A percentile compares a stretch with the other conserved stretches of the same genome.
These are phyloP conservation scores for Kregervanrija pseudodelftensis DNA, from an alignment of 805 yeast species.

Conservation along the genomic window DNA sequence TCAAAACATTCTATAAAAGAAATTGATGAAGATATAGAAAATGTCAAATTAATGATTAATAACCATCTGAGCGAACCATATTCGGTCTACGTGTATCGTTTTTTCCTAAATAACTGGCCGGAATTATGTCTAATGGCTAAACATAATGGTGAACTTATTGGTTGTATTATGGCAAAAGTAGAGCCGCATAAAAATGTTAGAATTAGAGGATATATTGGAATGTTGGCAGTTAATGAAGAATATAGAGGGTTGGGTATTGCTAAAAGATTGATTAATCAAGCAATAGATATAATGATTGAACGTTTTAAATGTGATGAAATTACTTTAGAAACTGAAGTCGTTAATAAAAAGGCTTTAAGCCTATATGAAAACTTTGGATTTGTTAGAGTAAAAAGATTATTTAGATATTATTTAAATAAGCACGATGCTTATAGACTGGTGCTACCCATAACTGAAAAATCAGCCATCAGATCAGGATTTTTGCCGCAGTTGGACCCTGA, in stretches of 20 bases:
- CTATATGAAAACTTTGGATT: slow-evolving; percentile 33
- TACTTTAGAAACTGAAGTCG: slow-evolving; percentile 88
- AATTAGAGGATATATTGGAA: slow-evolving; percentile 87
- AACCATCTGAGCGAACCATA: slow-evolving; percentile 87
- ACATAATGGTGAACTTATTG: slow-evolving; percentile 44
- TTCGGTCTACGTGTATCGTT: slow-evolving; percentile 86
- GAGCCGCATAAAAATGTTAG: slow-evolving; percentile 71
- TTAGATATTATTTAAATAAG: slow-evolving; percentile 82
- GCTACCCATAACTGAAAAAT: slow-evolving; percentile 64
- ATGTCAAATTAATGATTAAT: slow-evolving; percentile 52
- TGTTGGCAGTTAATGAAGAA: slow-evolving; percentile 76
- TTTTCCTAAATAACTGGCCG: slow-evolving; percentile 88
- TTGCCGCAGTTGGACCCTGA: slow-evolving; percentile 24
- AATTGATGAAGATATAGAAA: slow-evolving; percentile 37
- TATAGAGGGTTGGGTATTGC: slow-evolving; percentile 82
- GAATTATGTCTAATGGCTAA: slow-evolving; percentile 65
- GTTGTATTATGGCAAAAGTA: slow-evolving; percentile 77
- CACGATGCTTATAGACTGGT: slow-evolving; percentile 89
- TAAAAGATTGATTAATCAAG: slow-evolving; percentile 52
- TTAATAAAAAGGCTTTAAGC: slow-evolving; percentile 39
- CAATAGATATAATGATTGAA: slow-evolving; percentile 59
- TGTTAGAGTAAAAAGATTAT: slow-evolving; percentile 45
- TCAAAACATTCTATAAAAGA: slow-evolving; percentile 6
- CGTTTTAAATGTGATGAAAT: slow-evolving; percentile 73
- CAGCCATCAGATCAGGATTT: slow-evolving; percentile 51